These are phyloP conservation scores for Nakataea oryzae DNA, from an alignment of 2,329 filamentous ascomycete genomes.

Conservation along the genomic window DNA sequence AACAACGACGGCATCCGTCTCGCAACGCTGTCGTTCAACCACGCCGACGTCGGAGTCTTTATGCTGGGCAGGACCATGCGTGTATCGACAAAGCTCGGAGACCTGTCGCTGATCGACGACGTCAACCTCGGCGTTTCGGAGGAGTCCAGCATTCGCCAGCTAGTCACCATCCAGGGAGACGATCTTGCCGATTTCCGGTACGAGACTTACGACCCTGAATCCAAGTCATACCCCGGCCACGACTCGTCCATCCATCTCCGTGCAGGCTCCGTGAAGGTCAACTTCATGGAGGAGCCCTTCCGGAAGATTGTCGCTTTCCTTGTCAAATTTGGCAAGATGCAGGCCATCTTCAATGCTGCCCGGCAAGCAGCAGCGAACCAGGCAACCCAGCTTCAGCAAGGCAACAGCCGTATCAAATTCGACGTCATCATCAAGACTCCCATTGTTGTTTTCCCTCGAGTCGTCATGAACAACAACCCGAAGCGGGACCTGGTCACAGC, in stretches of 20 bases:
- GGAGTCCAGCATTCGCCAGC: slow-evolving; percentile 68
- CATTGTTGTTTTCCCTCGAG: slow-evolving; percentile 86
- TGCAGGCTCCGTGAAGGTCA: slow-evolving; percentile 91
- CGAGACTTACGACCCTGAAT: slow-evolving; percentile 77
- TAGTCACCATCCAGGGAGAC: slow-evolving; percentile 91
- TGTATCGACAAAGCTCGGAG: slow-evolving; percentile 76
- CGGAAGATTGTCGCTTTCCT: slow-evolving; percentile 96
- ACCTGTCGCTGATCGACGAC: slow-evolving; percentile 83
- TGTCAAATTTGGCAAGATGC: slow-evolving; percentile 99
- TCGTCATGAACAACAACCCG: slow-evolving; percentile 57
- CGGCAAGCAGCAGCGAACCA: slow-evolving; percentile 89
- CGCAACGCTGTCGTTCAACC: slow-evolving; percentile 84
- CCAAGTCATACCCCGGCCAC: slow-evolving; percentile 79
- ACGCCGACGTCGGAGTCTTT: slow-evolving; percentile 85
- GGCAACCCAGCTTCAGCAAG: slow-evolving; percentile 87
- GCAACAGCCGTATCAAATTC: slow-evolving; percentile 82
- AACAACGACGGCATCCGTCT: slow-evolving; percentile 97
- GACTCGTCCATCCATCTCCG: slow-evolving; percentile 85
- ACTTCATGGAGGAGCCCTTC: slow-evolving; percentile 95
- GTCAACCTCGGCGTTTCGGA: slow-evolving; percentile 82
- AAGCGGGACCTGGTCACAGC: slow-evolving; percentile 79
- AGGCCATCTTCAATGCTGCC: slow-evolving; percentile 95
- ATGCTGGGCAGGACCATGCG: slow-evolving; percentile 79
- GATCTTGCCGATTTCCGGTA: slow-evolving; percentile 96
- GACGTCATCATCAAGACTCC: slow-evolving; percentile 90